Base-by-base conservation (phyloP, 1,284 basidiomycete species). In the Trichosporon sp. region DNA sequence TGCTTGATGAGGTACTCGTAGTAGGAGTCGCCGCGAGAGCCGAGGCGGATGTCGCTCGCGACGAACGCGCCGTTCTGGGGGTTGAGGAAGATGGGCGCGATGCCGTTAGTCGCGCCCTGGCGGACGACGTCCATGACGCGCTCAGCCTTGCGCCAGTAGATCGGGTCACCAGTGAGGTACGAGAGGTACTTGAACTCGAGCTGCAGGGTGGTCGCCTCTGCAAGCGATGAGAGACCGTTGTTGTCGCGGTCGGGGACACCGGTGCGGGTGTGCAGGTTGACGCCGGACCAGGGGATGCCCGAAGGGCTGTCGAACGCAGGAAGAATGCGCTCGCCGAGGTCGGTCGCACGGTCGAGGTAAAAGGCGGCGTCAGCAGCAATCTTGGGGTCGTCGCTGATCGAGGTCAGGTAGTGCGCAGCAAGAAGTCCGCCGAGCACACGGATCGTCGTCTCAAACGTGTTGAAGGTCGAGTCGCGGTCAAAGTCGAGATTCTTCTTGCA, bases 21-120 rank as follows among this genome's bases (percentile, higher is more conserved):
- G 84, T 91, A 98, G 4, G 93, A 95, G 83, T 98, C 95, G 25
- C 92, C 95, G 32, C 95, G 87, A 18, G 93, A 95, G 9, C 95
- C 95, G 15, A 98, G 87, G 9, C 95, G 89, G 71, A 98, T 92
- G 44, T 91, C 88, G 23, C 90, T 89, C 11, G 88, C 84, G 35
- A 89, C 85, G 75, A 92, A 96, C 56, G 86, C 84, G 7, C 93
- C 94, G 38, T 84, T 86, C 21, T 88, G 78, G 0, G 89, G 86
- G 66, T 91, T 87, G 85, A 97, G 86, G 77, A 92, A 94, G 70
- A 97, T 93, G 1, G 94, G 91, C 0, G 89, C 90, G 32, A 98
- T 84, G 1, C 92, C 92, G 9, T 82, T 78, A 6, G 56, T 60
- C 15, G 56, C 56, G 18, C 56, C 56, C 56, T 60, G 56, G 72